A percentile compares a stretch with the other conserved stretches of the same genome.
Evolutionary conservation across 768 basidiomycete species (phyloP).

Genomic region (Trichaptum fuscoviolaceum): DNA sequence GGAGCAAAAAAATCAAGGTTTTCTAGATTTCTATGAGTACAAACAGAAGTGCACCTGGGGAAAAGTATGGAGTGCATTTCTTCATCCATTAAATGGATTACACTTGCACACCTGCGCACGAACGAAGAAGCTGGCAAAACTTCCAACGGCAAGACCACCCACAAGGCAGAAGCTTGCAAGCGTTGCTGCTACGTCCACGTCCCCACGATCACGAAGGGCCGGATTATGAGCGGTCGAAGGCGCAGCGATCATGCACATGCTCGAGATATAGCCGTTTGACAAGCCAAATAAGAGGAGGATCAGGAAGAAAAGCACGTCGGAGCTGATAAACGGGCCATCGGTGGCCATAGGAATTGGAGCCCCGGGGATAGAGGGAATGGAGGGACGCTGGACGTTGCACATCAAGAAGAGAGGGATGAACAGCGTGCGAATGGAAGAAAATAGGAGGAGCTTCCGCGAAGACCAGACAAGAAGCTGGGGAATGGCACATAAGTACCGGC

Average conservation of each 20-base stretch:
- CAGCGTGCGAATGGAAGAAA: slow-evolving; percentile 66
- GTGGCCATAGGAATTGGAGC: slow-evolving; percentile 13
- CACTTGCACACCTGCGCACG: slow-evolving; percentile 62
- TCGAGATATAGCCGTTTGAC: slow-evolving; percentile 77
- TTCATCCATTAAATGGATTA: slow-evolving; percentile 50
- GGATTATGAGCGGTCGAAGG: slow-evolving; percentile 80
- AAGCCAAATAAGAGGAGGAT: slow-evolving; percentile 70
- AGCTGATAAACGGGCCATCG: slow-evolving; percentile 53
- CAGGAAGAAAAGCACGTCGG: slow-evolving; percentile 70
- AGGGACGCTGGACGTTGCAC: slow-evolving; percentile 68
- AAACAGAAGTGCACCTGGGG: too few species aligned
- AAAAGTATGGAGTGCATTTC: too few species aligned
- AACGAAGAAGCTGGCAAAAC: slow-evolving; percentile 77
- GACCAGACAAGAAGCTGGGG: slow-evolving; percentile 67
- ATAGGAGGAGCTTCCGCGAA: slow-evolving; percentile 48
- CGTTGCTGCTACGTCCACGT: slow-evolving; percentile 83
- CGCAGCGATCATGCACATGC: slow-evolving; percentile 76
- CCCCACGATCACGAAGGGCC: slow-evolving; percentile 61
- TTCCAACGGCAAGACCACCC: slow-evolving; percentile 70
- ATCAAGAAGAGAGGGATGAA: slow-evolving; percentile 86
- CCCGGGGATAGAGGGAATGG: slow-evolving; percentile 17
- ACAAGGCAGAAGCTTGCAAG: slow-evolving; percentile 75
- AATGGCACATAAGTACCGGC: slow-evolving; percentile 63
- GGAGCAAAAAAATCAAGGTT: too few species aligned
- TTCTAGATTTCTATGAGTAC: too few species aligned